Evolutionary conservation across 352 stramenopile species (phyloP).

Genomic region (Pythium rhizo-oryzae): DNA sequence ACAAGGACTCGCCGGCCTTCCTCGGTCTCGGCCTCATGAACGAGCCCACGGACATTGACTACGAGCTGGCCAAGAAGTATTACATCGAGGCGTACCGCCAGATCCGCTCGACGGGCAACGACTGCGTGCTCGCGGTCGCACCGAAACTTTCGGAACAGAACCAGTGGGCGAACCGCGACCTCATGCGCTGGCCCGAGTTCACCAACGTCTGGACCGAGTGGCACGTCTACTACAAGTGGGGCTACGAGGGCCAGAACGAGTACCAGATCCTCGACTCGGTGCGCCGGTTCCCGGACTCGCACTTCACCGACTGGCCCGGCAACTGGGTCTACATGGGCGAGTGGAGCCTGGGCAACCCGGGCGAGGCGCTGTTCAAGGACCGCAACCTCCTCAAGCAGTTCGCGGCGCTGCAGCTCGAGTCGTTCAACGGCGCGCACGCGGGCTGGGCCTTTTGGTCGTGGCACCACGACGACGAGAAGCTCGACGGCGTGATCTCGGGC

Average conservation of each 20-base stretch:
- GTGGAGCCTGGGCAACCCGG: constrained; percentile 47
- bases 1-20: constrained; percentile 48
- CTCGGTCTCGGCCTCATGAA: constrained; percentile 61
- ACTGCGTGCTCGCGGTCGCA: constrained; percentile 27
- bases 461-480: constrained; percentile 39
- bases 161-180: constrained; percentile 21
- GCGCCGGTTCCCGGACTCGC: constrained; percentile 11
- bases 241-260: constrained; percentile 27
- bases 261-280: constrained; percentile 18
- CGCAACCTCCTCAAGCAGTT: constrained; percentile 36
- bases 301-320: constrained; percentile 30
- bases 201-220: constrained; percentile 36
- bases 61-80: constrained; percentile 35
- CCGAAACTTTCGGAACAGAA: constrained; percentile 24
- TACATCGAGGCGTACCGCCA: constrained; percentile 45
- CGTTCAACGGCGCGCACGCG: constrained; percentile 21
- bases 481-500: constrained; percentile 14
- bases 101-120: constrained; percentile 43
- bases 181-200: constrained; percentile 25
- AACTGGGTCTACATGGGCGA: constrained; percentile 51
- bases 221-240: constrained; percentile 39
- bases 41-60: constrained; percentile 38
- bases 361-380: constrained; percentile 34
- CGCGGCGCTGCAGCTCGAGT: constrained; percentile 34
- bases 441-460: constrained; percentile 61